Evolutionary conservation across 371 early-diverging fungal species (phyloP).

Genomic region (Apophysomyces ossiformis): DNA sequence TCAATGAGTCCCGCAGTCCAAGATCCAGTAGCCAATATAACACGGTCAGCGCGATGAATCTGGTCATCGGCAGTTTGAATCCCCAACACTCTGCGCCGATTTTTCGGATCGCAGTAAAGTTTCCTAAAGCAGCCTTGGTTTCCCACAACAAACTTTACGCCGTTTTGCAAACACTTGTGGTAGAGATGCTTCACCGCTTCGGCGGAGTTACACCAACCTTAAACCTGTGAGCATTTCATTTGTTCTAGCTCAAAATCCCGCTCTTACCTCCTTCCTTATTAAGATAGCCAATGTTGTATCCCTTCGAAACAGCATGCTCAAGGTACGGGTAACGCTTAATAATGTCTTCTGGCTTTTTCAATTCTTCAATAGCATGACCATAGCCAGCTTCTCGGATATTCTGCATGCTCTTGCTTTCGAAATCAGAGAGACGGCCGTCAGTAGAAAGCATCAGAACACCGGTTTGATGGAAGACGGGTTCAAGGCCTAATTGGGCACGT

Average conservation of each 20-base stretch:
- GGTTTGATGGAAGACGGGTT: conserved; percentile 47
- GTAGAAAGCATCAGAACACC: conserved; percentile 44
- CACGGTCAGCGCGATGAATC: conserved; percentile 38
- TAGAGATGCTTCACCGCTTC: conserved; percentile 40
- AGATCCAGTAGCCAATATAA: conserved; percentile 57
- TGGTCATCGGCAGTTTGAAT: conserved; percentile 47
- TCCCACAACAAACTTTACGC: conserved; percentile 47
- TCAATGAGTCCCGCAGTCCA: conserved; percentile 61
- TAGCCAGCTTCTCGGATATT: conserved; percentile 43
- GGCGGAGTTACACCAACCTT: conserved; percentile 48
- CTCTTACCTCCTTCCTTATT: conserved; percentile 42
- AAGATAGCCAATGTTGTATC: conserved; percentile 34
- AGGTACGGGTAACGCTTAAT: conserved; percentile 37
- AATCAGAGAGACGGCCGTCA: conserved; percentile 30
- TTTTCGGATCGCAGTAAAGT: conserved; percentile 20
- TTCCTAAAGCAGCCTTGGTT: conserved; percentile 34
- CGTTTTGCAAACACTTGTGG: conserved; percentile 34
- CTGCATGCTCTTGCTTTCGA: conserved; percentile 36
- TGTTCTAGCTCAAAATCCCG: not conserved
- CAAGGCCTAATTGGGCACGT: conserved; percentile 21
- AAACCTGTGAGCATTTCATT: not conserved
- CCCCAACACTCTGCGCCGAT: conserved; percentile 31
- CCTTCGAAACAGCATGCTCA: conserved; percentile 34
- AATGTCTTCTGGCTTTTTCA: conserved; percentile 27
- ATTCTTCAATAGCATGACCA: conserved; percentile 37